These are phyloP conservation scores for Magnolia officinalis DNA, from an alignment of 164 flowering plant species.

Conservation along the genomic window DNA sequence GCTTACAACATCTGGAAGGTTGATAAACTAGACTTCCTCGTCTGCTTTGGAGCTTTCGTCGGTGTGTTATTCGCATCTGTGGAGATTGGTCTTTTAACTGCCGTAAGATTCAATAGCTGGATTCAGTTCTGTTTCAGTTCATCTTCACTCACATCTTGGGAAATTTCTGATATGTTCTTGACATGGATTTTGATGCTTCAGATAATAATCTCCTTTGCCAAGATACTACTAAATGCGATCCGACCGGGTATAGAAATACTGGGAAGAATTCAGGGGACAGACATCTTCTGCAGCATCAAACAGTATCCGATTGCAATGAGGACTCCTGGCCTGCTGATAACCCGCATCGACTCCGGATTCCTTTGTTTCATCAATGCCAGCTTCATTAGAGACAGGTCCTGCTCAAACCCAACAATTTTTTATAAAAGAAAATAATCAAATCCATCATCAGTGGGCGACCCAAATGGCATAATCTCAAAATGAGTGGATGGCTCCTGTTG, in stretches of 20 bases:
- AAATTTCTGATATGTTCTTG: background rate
- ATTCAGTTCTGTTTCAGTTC: background rate
- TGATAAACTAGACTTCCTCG: conserved; percentile 79
- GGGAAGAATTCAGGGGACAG: conserved; percentile 64
- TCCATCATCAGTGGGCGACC: background rate
- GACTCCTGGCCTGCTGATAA: conserved; percentile 37
- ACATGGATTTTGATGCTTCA: conserved; percentile 15
- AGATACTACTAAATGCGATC: conserved; percentile 47
- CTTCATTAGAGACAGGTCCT: conserved; percentile 61
- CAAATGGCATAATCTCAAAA: background rate
- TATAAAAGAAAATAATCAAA: background rate
- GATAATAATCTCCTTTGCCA: conserved; percentile 68
- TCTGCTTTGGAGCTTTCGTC: conserved; percentile 70
- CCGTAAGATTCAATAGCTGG: conserved; percentile 36
- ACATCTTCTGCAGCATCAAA: conserved; percentile 43
- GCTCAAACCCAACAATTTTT: background rate
- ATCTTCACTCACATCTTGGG: background rate
- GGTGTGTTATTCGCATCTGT: conserved; percentile 77
- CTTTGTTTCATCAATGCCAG: conserved; percentile 86
- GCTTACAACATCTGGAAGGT: conserved; percentile 62
- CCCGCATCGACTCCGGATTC: conserved; percentile 48
- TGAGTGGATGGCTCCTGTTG: background rate
- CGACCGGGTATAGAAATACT: conserved; percentile 50
- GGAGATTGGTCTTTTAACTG: conserved; percentile 73
- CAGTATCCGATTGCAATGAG: conserved; percentile 61